Conservation (phyloP, 2,329 filamentous ascomycete genomes). For the Diaporthe sp. region DNA sequence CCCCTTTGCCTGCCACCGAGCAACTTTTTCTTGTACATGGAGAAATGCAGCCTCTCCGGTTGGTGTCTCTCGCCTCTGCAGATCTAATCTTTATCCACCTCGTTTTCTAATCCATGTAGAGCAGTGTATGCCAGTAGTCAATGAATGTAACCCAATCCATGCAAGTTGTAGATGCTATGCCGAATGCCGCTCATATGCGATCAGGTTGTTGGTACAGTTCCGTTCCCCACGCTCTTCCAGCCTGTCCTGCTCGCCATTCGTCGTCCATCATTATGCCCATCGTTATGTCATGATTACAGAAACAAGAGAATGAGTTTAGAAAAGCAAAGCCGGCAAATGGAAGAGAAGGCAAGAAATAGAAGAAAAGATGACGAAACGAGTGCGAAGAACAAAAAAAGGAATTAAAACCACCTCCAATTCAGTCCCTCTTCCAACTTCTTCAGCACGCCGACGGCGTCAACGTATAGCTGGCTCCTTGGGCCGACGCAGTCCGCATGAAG, state of each 20-base stretch:
- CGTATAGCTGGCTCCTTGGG: conserved; percentile 62
- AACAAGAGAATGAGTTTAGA: not conserved
- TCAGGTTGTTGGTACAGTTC: conserved; percentile 24
- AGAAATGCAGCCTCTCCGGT: not conserved
- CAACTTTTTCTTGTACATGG: conserved; percentile 1
- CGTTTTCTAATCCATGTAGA: conserved; percentile 13
- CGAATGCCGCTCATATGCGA: conserved; percentile 28
- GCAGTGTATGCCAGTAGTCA: conserved; percentile 20
- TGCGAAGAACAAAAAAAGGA: not conserved
- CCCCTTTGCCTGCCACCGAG: not conserved
- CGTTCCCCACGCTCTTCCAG: not conserved
- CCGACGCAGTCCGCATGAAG: conserved; percentile 65
- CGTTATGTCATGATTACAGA: conserved; percentile 24
- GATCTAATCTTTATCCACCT: conserved; percentile 29
- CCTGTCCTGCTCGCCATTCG: not conserved
- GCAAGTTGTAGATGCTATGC: conserved; percentile 29
- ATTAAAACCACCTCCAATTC: conserved; percentile 58
- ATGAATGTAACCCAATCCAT: conserved; percentile 28
- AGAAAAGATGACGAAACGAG: not conserved
- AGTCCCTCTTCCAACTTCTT: conserved; percentile 63
- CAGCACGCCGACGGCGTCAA: conserved; percentile 67
- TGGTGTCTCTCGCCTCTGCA: not conserved
- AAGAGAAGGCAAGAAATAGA: not conserved
- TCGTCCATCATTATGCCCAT: conserved; percentile 25
- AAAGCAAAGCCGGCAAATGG: not conserved